Evolutionary conservation across 176 grass and related monocot species (phyloP).

Genomic region (Elaeis guineensis): DNA sequence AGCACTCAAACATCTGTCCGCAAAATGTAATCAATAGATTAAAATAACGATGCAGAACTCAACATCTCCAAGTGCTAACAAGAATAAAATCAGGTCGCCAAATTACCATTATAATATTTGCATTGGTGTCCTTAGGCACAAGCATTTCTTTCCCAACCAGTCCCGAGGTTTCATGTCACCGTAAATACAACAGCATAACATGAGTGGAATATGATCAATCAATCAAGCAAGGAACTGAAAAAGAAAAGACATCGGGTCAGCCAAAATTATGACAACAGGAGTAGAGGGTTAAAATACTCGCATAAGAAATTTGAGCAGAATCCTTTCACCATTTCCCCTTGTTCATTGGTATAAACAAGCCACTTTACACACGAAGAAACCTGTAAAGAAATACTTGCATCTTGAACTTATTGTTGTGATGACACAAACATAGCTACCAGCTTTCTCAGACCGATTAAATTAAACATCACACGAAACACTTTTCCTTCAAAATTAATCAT

Average conservation of each 20-base stretch:
- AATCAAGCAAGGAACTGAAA: too few species aligned
- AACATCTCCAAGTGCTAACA: too few species aligned
- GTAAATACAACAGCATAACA: constrained; percentile 16
- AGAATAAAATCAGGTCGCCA: too few species aligned
- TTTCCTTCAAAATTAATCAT: too few species aligned
- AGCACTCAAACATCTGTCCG: too few species aligned
- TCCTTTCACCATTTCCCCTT: constrained; percentile 80
- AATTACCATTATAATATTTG: constrained; percentile 70
- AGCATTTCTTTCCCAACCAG: constrained; percentile 98
- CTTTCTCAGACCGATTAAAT: too few species aligned
- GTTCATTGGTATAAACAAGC: constrained; percentile 83
- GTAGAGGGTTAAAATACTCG: constrained; percentile 7
- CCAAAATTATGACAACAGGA: background rate
- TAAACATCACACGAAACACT: too few species aligned
- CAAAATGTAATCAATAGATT: too few species aligned
- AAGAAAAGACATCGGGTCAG: too few species aligned
- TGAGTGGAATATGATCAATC: background rate
- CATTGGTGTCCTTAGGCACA: constrained; percentile 84
- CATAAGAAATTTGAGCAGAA: constrained; percentile 95
- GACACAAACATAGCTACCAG: too few species aligned
- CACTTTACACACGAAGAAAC: constrained; percentile 89
- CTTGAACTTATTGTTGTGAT: too few species aligned
- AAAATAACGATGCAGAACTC: too few species aligned
- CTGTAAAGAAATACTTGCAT: constrained; percentile 23
- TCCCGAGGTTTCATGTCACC: constrained; percentile 76